These are phyloP conservation scores for Trichoderma breve DNA, from an alignment of 2,329 filamentous ascomycete species.

Conservation along the genomic window DNA sequence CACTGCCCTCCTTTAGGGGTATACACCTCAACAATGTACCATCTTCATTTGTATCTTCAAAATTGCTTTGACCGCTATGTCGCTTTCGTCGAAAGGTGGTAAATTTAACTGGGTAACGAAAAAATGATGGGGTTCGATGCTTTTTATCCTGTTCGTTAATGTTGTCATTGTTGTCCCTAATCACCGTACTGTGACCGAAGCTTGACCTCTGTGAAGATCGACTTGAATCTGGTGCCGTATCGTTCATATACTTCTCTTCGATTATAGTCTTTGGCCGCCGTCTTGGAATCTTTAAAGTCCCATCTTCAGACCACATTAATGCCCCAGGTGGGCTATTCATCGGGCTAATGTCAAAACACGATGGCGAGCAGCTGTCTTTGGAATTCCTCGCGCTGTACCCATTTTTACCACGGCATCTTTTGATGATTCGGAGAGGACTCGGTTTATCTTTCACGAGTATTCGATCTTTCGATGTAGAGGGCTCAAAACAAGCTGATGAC, in stretches of 20 bases:
- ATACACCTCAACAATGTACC: background rate
- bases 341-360: background rate
- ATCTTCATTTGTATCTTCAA: background rate
- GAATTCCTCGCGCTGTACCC: background rate
- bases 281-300: constrained; percentile 3
- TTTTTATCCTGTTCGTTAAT: background rate
- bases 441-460: constrained; percentile 33
- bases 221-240: background rate
- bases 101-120: background rate
- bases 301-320: background rate
- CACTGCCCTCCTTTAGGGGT: background rate
- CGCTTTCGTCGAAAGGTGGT: background rate
- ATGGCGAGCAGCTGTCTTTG: background rate
- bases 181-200: background rate
- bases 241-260: background rate
- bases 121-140: background rate
- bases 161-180: background rate
- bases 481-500: constrained; percentile 32
- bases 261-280: background rate
- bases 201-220: background rate
- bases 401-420: background rate
- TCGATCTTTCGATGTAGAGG: constrained; percentile 29
- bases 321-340: background rate
- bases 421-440: constrained; percentile 49
- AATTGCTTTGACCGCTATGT: background rate